phyloP scores from a whole-genome alignment of 371 early-diverging fungal species.

The Polyrhizophydium stewartii region DNA sequence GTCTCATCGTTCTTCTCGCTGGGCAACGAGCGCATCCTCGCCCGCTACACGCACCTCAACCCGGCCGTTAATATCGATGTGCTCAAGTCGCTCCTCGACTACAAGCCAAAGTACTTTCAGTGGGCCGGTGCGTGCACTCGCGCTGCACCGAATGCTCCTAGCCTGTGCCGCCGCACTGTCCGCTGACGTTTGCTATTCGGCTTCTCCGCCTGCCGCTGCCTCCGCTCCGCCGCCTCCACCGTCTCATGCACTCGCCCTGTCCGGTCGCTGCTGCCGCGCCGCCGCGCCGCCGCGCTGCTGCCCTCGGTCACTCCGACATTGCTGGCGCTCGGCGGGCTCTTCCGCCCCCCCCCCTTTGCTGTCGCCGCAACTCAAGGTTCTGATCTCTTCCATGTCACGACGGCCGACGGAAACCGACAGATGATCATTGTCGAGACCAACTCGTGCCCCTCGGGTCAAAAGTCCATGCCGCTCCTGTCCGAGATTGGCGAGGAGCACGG shows the following conservation, averaged over 20 bases:
- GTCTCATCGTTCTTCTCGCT: slow-evolving; percentile 82
- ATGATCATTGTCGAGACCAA: slow-evolving; percentile 97
- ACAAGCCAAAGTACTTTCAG: slow-evolving; percentile 78
- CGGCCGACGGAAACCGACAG: slow-evolving; percentile 78
- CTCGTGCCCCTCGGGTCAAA: slow-evolving; percentile 93
- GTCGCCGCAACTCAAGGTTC: slow-evolving; percentile 52
- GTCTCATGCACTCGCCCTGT: not conserved
- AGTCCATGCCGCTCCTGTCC: slow-evolving; percentile 87
- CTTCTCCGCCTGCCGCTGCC: too few species aligned
- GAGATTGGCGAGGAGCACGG: slow-evolving; percentile 66
- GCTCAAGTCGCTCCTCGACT: slow-evolving; percentile 61
- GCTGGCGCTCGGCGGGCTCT: not conserved
- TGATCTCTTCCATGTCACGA: slow-evolving; percentile 90
- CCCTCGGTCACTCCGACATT: too few species aligned
- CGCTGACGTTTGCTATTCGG: too few species aligned
- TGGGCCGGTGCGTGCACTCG: slow-evolving; percentile 84
- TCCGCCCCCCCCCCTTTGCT: not conserved
- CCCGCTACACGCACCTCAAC: slow-evolving; percentile 85
- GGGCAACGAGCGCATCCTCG: slow-evolving; percentile 87
- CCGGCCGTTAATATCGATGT: slow-evolving; percentile 70
- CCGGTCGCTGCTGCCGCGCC: too few species aligned
- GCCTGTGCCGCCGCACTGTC: too few species aligned
- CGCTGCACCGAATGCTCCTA: too few species aligned
- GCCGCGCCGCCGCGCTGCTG: too few species aligned
- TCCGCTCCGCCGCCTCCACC: not conserved